Evolutionary conservation across 2,329 filamentous ascomycete genomes (phyloP).

Genomic region (Dryadomyces quercus-mongolicae): DNA sequence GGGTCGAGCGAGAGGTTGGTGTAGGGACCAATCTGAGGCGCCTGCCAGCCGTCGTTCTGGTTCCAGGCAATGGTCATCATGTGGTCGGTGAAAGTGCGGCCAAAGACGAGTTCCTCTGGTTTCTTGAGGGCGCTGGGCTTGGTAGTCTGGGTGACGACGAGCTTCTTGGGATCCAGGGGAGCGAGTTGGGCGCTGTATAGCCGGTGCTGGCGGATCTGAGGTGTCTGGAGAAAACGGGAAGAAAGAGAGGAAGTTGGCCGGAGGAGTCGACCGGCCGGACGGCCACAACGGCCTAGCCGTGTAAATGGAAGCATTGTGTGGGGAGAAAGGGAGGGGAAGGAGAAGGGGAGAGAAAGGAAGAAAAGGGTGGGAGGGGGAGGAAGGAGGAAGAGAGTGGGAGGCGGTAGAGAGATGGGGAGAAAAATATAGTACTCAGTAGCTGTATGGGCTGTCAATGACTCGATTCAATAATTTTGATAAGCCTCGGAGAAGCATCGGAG

Average conservation of each 20-base stretch:
- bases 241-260: neutral
- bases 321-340: neutral
- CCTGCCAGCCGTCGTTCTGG: constrained; percentile 67
- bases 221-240: constrained; percentile 9
- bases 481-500: too few species aligned
- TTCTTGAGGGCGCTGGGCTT: constrained; percentile 64
- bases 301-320: too few species aligned
- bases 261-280: neutral
- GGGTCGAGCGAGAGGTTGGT: constrained; percentile 96
- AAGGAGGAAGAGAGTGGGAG: neutral
- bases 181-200: constrained; percentile 30
- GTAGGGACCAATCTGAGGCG: constrained; percentile 79
- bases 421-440: too few species aligned
- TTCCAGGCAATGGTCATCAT: constrained; percentile 97
- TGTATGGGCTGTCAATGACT: too few species aligned
- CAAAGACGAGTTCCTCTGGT: constrained; percentile 78
- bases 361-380: neutral
- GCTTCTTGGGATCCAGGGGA: constrained; percentile 58
- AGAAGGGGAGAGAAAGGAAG: neutral
- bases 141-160: constrained; percentile 61
- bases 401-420: neutral
- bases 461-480: too few species aligned
- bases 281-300: too few species aligned
- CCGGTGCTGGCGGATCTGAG: constrained; percentile 12
- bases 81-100: constrained; percentile 88